Conservation (phyloP, 495 filamentous ascomycete species). For the Penicillium odoratum region DNA sequence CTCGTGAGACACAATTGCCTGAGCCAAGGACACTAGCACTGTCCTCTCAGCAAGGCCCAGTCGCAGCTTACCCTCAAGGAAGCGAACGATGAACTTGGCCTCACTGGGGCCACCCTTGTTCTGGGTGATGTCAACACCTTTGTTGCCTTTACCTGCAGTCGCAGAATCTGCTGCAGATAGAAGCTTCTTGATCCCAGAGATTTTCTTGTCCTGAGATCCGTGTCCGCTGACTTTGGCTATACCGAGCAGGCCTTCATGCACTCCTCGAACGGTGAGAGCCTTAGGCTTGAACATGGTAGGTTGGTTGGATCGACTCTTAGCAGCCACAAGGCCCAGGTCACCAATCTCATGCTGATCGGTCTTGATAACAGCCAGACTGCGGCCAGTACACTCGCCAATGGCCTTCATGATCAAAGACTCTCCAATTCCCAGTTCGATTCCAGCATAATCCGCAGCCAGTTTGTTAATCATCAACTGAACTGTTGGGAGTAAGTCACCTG, state of each 20-base stretch:
- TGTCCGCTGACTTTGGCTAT: conserved; percentile 87
- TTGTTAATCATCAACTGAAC: conserved; percentile 97
- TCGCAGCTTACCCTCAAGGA: conserved; percentile 89
- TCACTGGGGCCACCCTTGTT: conserved; percentile 94
- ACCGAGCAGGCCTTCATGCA: conserved; percentile 82
- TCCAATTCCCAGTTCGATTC: conserved; percentile 93
- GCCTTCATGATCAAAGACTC: conserved; percentile 98
- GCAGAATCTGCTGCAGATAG: conserved; percentile 80
- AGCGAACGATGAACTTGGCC: conserved; percentile 89
- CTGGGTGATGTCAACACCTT: conserved; percentile 80
- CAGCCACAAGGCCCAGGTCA: conserved; percentile 89
- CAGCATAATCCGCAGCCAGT: conserved; percentile 92
- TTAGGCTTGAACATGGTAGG: conserved; percentile 98
- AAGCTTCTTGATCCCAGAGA: conserved; percentile 92
- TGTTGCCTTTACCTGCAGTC: conserved; percentile 62
- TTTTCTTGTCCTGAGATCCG: conserved; percentile 85
- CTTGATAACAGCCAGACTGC: conserved; percentile 84
- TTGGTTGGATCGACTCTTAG: conserved; percentile 90
- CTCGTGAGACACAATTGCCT: conserved; percentile 84
- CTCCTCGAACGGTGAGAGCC: conserved; percentile 78
- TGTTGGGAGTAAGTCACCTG: conserved; percentile 80
- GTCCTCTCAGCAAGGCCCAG: conserved; percentile 91
- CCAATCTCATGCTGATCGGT: conserved; percentile 94
- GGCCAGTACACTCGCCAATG: conserved; percentile 90
- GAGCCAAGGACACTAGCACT: conserved; percentile 82